phyloP scores from a whole-genome alignment of 306 rosid species.

The Arachis hypogaea region DNA sequence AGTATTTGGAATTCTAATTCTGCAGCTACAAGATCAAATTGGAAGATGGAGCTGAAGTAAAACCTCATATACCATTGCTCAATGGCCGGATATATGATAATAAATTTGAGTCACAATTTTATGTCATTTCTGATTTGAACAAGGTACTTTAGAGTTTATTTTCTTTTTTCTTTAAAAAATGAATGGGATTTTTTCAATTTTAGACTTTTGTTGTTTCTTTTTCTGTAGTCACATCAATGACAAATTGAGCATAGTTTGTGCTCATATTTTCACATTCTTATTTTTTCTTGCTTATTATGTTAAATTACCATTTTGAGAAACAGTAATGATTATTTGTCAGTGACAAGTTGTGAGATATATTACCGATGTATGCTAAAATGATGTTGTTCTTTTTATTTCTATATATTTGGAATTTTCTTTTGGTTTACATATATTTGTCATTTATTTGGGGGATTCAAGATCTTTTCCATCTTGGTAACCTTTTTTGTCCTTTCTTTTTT shows the following conservation, averaged over 20 bases:
- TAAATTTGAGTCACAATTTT: constrained; percentile 93
- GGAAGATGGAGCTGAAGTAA: constrained; percentile 90
- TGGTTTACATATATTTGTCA: neutral
- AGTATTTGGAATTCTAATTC: constrained; percentile 39
- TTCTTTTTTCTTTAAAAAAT: constrained; percentile 25
- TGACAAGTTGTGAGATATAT: constrained; percentile 15
- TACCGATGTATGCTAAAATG: constrained; percentile 19
- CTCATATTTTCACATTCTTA: constrained; percentile 24
- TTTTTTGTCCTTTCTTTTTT: constrained; percentile 2
- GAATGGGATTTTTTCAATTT: constrained; percentile 4
- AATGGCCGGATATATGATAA: constrained; percentile 86
- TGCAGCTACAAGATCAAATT: constrained; percentile 91
- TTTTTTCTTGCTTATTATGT: constrained; percentile 27
- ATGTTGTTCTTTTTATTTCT: neutral
- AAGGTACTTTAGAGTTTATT: constrained; percentile 61
- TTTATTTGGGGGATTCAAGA: constrained; percentile 25
- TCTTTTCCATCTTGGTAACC: constrained; percentile 27
- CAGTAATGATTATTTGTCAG: neutral
- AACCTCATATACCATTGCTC: constrained; percentile 79
- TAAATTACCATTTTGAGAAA: constrained; percentile 3
- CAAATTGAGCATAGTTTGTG: constrained; percentile 19
- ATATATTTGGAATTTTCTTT: neutral
- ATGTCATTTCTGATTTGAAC: constrained; percentile 82
- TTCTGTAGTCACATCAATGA: constrained; percentile 15
- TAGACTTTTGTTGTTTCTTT: neutral